Percentiles rank a stretch among this genome's conserved stretches.
Conservation (phyloP, 495 filamentous ascomycete species). For the Parathielavia hyrcaniae region DNA sequence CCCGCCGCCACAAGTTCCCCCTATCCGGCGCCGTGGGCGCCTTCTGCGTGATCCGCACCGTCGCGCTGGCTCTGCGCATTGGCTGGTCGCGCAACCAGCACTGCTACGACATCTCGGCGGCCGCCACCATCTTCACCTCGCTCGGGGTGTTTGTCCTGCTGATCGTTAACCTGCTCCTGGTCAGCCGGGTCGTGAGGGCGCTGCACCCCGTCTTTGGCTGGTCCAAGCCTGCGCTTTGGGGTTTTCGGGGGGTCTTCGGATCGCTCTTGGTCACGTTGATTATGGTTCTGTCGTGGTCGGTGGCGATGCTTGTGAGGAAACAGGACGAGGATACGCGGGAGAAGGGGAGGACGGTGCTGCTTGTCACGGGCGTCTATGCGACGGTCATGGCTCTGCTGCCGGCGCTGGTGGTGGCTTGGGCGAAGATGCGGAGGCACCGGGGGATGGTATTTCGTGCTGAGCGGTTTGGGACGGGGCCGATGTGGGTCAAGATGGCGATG, state of each 20-base stretch:
- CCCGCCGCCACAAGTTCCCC: conserved; percentile 58
- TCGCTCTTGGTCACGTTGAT: conserved; percentile 55
- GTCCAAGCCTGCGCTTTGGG: conserved; percentile 41
- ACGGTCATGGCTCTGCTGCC: conserved; percentile 67
- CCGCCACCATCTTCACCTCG: conserved; percentile 64
- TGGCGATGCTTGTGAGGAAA: too few species aligned
- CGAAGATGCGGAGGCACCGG: conserved; percentile 46
- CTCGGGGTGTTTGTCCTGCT: conserved; percentile 72
- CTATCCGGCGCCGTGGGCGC: conserved; percentile 61
- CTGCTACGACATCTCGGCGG: conserved; percentile 56
- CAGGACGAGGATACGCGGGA: conserved; percentile 43
- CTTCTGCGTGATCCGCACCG: conserved; percentile 67
- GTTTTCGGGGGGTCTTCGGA: conserved; percentile 52
- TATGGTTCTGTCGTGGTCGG: conserved; percentile 59
- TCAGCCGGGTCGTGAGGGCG: conserved; percentile 67
- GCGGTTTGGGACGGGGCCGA: conserved; percentile 63
- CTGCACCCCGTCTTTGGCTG: conserved; percentile 63
- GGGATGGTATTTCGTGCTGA: conserved; percentile 36
- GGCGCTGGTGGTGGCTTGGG: conserved; percentile 48
- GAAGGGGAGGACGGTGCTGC: conserved; percentile 56
- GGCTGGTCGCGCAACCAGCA: conserved; percentile 45
- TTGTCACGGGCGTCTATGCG: conserved; percentile 62
- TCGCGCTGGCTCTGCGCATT: conserved; percentile 59
- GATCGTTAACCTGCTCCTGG: conserved; percentile 70
- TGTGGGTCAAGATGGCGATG: conserved; percentile 59